Conservation (phyloP, 495 filamentous ascomycete species). For the Melanomma pulvis-pyrius region DNA sequence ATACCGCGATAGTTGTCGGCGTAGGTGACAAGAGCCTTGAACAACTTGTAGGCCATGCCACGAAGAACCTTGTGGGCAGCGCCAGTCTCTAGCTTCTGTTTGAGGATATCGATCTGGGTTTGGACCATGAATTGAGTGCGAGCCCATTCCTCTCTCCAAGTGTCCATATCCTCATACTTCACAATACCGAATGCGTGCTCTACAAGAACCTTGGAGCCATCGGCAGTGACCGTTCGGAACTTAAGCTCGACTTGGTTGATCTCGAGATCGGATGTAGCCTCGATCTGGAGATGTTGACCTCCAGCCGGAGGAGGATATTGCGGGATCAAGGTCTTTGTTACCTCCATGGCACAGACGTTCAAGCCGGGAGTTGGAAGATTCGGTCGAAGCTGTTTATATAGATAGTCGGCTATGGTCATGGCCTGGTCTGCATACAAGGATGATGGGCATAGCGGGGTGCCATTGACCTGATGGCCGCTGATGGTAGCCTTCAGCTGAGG, state of each 20-base stretch:
- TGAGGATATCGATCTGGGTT: conserved; percentile 49
- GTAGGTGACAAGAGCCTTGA: conserved; percentile 51
- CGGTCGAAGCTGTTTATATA: conserved; percentile 51
- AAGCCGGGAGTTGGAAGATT: conserved; percentile 42
- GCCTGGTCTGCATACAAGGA: conserved; percentile 57
- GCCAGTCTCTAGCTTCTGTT: conserved; percentile 47
- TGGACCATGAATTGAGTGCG: conserved; percentile 50
- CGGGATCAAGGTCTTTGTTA: conserved; percentile 47
- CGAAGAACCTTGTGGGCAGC: conserved; percentile 51
- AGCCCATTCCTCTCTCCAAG: conserved; percentile 48
- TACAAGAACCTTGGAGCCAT: conserved; percentile 43
- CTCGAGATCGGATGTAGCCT: conserved; percentile 50
- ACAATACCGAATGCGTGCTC: conserved; percentile 47
- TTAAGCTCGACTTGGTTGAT: conserved; percentile 41
- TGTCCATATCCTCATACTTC: conserved; percentile 46
- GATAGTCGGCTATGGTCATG: conserved; percentile 52
- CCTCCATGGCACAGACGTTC: conserved; percentile 50
- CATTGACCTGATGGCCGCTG: conserved; percentile 50
- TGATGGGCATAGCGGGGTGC: conserved; percentile 48
- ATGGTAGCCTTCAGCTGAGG: conserved; percentile 46
- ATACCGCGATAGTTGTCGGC: conserved; percentile 47
- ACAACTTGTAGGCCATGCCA: conserved; percentile 55
- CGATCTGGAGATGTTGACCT: conserved; percentile 48
- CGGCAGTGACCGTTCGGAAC: conserved; percentile 47
- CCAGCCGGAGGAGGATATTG: conserved; percentile 44